These are phyloP conservation scores for Apiospora saccharicola DNA, from an alignment of 2,329 filamentous ascomycete genomes.

Conservation along the genomic window DNA sequence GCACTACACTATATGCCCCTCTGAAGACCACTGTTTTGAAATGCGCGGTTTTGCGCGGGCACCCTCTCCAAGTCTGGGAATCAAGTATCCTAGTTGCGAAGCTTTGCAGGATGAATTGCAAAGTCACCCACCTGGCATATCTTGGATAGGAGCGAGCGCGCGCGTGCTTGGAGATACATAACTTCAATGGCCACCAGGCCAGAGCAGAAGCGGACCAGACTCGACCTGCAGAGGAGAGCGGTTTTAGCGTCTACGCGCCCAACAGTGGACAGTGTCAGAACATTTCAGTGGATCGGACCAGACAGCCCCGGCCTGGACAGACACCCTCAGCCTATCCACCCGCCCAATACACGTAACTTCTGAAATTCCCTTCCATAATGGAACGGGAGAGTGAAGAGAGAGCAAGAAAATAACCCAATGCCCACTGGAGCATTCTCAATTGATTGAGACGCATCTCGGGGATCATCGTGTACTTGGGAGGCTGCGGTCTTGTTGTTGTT, in stretches of 20 bases:
- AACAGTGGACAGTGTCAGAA: slow-evolving; percentile 15
- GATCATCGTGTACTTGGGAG: slow-evolving; percentile 7
- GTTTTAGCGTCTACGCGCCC: slow-evolving; percentile 8
- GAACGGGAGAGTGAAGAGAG: slow-evolving; percentile 37
- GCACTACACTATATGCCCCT: not conserved
- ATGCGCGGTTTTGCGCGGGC: slow-evolving; percentile 20
- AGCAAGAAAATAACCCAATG: slow-evolving; percentile 1
- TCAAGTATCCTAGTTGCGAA: slow-evolving; percentile 17
- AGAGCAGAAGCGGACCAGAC: not conserved
- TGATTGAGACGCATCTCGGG: slow-evolving; percentile 5
- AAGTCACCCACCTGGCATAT: slow-evolving; percentile 24
- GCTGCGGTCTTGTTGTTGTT: not conserved
- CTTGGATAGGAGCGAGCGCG: not conserved
- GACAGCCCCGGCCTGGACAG: slow-evolving; percentile 1
- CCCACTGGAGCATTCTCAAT: not conserved
- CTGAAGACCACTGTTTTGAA: slow-evolving; percentile 6
- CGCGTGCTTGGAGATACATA: not conserved
- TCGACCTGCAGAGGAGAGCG: not conserved
- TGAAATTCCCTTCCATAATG: slow-evolving; percentile 38
- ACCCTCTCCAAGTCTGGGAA: not conserved
- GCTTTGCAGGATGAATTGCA: slow-evolving; percentile 30
- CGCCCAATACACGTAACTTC: slow-evolving; percentile 36
- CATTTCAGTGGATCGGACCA: slow-evolving; percentile 15
- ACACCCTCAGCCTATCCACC: slow-evolving; percentile 13
- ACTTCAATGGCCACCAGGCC: not conserved